These are phyloP conservation scores for Colletotrichum eleusines DNA, from an alignment of 2,329 filamentous ascomycete species.

Conservation along the genomic window DNA sequence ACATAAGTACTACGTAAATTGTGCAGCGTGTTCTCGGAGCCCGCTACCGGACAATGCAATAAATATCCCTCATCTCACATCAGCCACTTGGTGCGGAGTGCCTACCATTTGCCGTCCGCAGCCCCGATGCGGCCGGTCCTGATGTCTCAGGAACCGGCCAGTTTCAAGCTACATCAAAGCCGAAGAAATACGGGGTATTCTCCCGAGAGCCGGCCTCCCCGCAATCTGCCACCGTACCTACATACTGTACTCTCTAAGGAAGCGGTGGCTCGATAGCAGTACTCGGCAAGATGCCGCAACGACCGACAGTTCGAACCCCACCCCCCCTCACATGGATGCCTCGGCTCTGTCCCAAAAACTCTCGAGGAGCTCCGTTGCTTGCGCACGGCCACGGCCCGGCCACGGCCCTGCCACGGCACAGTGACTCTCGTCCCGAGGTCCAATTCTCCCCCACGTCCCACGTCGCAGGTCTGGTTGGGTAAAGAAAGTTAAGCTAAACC, in stretches of 20 bases:
- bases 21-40: too few relatives aligned
- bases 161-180: background rate
- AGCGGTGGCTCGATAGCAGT: too few relatives aligned
- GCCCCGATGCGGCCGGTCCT: slow-evolving; percentile 11
- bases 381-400: slow-evolving; percentile 40
- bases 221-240: slow-evolving; percentile 8
- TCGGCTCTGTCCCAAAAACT: slow-evolving; percentile 35
- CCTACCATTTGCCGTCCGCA: background rate
- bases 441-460: slow-evolving; percentile 10
- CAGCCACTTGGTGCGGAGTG: background rate
- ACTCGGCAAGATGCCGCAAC: background rate
- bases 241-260: background rate
- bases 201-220: slow-evolving; percentile 20
- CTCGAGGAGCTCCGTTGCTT: slow-evolving; percentile 22
- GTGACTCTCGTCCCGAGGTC: slow-evolving; percentile 38
- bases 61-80: slow-evolving; percentile 11
- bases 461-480: slow-evolving; percentile 24
- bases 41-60: too few relatives aligned
- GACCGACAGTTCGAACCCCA: slow-evolving; percentile 2
- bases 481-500: slow-evolving; percentile 18
- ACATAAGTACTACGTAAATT: too few relatives aligned
- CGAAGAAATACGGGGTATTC: slow-evolving; percentile 28
- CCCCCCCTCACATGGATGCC: slow-evolving; percentile 36
- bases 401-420: slow-evolving; percentile 26
- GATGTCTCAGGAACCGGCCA: background rate